phyloP scores from a whole-genome alignment of 2,329 filamentous ascomycete genomes.

The Waltergamsia citrina region DNA sequence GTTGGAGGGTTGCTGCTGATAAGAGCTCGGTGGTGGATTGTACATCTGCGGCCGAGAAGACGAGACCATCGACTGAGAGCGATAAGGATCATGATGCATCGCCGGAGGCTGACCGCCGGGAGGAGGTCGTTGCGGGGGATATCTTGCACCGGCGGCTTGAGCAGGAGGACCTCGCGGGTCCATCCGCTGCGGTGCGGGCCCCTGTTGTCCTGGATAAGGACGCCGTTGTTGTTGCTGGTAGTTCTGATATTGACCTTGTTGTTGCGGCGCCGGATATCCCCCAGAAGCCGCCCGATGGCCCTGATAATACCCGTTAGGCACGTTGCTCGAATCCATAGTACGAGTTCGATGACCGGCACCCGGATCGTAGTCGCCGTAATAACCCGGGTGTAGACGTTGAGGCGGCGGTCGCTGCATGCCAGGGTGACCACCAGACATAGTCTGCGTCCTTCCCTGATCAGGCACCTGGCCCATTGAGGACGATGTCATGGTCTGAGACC shows the following conservation, averaged over 20 bases:
- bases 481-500: conserved; percentile 92
- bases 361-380: conserved; percentile 22
- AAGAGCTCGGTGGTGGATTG: conserved; percentile 50
- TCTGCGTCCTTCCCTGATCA: conserved; percentile 63
- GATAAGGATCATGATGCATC: conserved; percentile 74
- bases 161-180: conserved; percentile 47
- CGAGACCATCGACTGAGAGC: conserved; percentile 87
- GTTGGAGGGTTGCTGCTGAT: conserved; percentile 58
- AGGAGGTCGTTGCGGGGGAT: conserved; percentile 49
- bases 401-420: conserved; percentile 55
- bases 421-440: conserved; percentile 50
- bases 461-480: conserved; percentile 45
- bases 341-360: conserved; percentile 14
- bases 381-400: conserved; percentile 33
- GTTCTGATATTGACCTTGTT: conserved; percentile 15
- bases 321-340: conserved; percentile 14
- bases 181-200: conserved; percentile 52
- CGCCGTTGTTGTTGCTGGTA: conserved; percentile 28
- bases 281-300: conserved; percentile 41
- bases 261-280: conserved; percentile 25
- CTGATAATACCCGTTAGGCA: conserved; percentile 42
- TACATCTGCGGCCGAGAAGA: conserved; percentile 66
- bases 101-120: conserved; percentile 55
- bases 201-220: conserved; percentile 19
- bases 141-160: conserved; percentile 26